Conservation (phyloP, 2,329 filamentous ascomycete genomes). For the Emmonsia crescens region DNA sequence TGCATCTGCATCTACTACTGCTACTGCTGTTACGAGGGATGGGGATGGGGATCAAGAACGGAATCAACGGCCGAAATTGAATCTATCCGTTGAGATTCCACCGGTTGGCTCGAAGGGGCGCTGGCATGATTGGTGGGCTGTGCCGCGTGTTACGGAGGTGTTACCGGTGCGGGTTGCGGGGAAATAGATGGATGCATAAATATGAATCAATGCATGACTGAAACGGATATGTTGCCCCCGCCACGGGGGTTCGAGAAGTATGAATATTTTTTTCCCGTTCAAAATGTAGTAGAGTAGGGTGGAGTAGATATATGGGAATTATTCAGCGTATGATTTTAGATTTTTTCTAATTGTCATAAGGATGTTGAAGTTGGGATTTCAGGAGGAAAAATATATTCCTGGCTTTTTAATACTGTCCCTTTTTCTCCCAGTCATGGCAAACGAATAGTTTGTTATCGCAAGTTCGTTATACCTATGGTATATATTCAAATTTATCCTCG, state of each 20-base stretch:
- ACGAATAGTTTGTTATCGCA: too few species aligned
- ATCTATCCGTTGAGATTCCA: slow-evolving; percentile 28
- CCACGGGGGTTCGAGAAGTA: too few species aligned
- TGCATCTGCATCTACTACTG: too few species aligned
- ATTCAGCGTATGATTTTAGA: background rate
- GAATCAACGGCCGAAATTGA: slow-evolving; percentile 10
- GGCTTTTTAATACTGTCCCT: too few species aligned
- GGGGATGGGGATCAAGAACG: slow-evolving; percentile 5
- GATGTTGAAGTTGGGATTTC: too few species aligned
- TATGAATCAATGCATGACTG: background rate
- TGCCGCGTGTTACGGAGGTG: slow-evolving; percentile 27
- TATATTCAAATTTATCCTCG: too few species aligned
- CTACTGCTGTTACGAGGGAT: too few species aligned
- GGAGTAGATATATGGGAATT: background rate
- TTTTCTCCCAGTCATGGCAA: too few species aligned
- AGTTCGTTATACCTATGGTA: too few species aligned
- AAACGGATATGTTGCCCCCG: too few species aligned
- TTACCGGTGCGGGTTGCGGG: slow-evolving; percentile 3
- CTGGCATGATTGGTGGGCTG: slow-evolving; percentile 38
- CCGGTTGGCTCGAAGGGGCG: slow-evolving; percentile 29
- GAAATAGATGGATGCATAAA: background rate
- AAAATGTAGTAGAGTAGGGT: background rate
- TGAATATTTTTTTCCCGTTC: background rate
- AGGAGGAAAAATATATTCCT: too few species aligned
- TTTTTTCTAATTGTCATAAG: too few species aligned